A percentile compares a stretch with the other conserved stretches of the same genome.
Conservation (phyloP, 805 yeast genomes). For the Ogataea trehaloabstinens region DNA sequence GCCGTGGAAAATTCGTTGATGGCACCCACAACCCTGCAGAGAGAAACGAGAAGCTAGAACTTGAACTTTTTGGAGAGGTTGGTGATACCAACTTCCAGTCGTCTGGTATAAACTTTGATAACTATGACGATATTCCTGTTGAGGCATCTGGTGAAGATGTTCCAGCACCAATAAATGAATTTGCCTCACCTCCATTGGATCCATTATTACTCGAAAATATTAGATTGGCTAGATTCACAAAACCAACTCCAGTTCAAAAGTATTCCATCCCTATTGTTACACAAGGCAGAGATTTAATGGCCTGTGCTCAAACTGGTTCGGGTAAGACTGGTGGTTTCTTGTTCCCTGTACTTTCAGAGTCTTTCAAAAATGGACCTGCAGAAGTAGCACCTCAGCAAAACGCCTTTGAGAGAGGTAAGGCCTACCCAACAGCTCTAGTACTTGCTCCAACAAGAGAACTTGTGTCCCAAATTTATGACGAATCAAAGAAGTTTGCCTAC, state of each 20-base stretch:
- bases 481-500: slow-evolving; percentile 91
- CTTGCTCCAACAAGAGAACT: slow-evolving; percentile 99
- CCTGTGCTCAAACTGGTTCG: slow-evolving; percentile 98
- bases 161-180: slow-evolving; percentile 87
- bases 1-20: slow-evolving; percentile 80
- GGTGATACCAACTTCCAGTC: slow-evolving; percentile 79
- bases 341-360: slow-evolving; percentile 94
- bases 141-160: slow-evolving; percentile 95
- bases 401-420: slow-evolving; percentile 65
- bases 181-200: slow-evolving; percentile 92
- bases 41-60: slow-evolving; percentile 65
- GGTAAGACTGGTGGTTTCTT: slow-evolving; percentile 99
- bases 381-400: slow-evolving; percentile 44
- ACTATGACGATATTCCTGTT: slow-evolving; percentile 97
- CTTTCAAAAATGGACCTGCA: slow-evolving; percentile 85
- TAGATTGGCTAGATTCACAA: slow-evolving; percentile 81
- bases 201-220: slow-evolving; percentile 82
- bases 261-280: slow-evolving; percentile 81
- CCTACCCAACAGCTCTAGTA: slow-evolving; percentile 90
- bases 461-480: slow-evolving; percentile 94
- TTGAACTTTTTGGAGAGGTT: slow-evolving; percentile 77
- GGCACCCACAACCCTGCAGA: slow-evolving; percentile 87
- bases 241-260: slow-evolving; percentile 95
- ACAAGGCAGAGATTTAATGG: slow-evolving; percentile 73
- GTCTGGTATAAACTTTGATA: slow-evolving; percentile 97